Base-by-base conservation (phyloP, 768 basidiomycete species). In the Hericium erinaceus region DNA sequence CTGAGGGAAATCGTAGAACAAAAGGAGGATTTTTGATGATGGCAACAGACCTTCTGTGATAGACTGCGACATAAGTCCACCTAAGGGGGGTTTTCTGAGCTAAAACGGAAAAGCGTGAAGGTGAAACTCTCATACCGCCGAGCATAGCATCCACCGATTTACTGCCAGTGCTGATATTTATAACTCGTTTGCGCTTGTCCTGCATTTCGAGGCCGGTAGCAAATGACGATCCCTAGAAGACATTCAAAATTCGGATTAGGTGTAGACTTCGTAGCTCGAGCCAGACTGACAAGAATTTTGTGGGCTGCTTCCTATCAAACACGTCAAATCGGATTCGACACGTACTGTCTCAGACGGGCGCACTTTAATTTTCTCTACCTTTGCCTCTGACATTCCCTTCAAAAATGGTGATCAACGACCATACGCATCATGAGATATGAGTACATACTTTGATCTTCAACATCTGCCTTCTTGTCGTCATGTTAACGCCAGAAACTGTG, bases 341-440 rank as follows among this genome's bases (percentile, higher is more conserved):
- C 49, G 33, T 7, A 18, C 2, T 2, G 6, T 3, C 11, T 20
- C 58, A 66, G 59, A 8, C 13, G 3, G 41, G 56, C 67, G 44
- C 57, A 81, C 92, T 76, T 95, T 95, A 65, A 98, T 90, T 70
- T 98, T 98, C 67, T 98, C 95, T 2, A 98, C 93, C 69, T 98
- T 98, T 0, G 95, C 89, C 64, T 97, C 95, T 3, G 94, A 94
- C 80, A 95, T 86, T 46, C 95, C 95, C 92, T 95, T 57, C 10
- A 59, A 33, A 1, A 8, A 33, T 33, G 33, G 9, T 8, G 33
- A 33, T 33, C 33, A 33, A 33, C 33, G 8, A 33, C 7, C 33
- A 33, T 33, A 51, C 41, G 40, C 26, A 37, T 52, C n/a, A 55
- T 24, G 37, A 59, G 2, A 22, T 12, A 15, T 53, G 26, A 39